Conservation (phyloP, 108 stramenopile genomes). For the Nitzschia sp. region DNA sequence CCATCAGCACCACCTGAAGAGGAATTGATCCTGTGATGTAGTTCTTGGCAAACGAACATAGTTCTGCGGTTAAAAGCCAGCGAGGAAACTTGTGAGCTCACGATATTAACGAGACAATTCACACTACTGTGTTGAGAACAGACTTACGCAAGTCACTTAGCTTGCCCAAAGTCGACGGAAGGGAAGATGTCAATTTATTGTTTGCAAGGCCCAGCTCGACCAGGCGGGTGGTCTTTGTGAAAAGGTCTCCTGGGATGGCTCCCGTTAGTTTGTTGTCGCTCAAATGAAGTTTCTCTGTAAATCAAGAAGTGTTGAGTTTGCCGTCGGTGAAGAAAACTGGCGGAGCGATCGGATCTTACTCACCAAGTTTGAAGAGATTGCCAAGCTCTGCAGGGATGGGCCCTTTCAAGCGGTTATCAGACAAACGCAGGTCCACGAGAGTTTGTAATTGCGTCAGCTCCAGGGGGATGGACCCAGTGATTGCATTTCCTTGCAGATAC, state of each 20-base stretch:
- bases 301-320: not conserved
- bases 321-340: not conserved
- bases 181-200: conserved; percentile 41
- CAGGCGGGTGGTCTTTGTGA: conserved; percentile 26
- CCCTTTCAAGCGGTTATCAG: conserved; percentile 41
- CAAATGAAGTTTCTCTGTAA: conserved; percentile 16
- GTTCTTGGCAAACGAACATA: conserved; percentile 18
- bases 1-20: conserved; percentile 20
- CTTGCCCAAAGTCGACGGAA: conserved; percentile 46
- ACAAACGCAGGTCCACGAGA: conserved; percentile 36
- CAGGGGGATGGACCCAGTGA: conserved; percentile 32
- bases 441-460: conserved; percentile 25
- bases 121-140: not conserved
- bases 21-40: conserved; percentile 26
- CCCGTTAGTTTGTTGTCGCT: conserved; percentile 25
- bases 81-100: not conserved
- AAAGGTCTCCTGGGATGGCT: conserved; percentile 19
- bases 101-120: not conserved
- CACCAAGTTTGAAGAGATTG: conserved; percentile 42
- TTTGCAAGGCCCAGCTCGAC: conserved; percentile 24
- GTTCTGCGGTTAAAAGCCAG: not conserved
- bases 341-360: not conserved
- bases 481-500: conserved; percentile 28
- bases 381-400: conserved; percentile 38
- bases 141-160: conserved; percentile 29